Evolutionary conservation across 208 protist species (phyloP), one percentile per base, ranked within the genome.

Genomic region (Trypanosoma congolense): DNA sequence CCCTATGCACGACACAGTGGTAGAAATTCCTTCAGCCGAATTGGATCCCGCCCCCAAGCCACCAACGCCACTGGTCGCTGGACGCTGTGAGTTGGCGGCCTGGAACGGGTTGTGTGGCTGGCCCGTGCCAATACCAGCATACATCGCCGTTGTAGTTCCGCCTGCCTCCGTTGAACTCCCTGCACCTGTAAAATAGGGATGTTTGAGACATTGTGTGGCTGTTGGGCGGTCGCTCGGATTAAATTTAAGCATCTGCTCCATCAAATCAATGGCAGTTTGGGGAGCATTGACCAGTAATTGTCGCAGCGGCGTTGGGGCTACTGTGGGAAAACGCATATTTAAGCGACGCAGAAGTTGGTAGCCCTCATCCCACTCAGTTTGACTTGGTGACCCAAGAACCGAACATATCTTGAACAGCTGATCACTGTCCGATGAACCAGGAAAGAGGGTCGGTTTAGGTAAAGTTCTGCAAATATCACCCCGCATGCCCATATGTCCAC

Each of bases 401-500:
- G 86, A 88, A 64, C 86, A 97, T 47, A 98, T 98, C 75, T 98
- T 98, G 73, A 96, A 98, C 18, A 99, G 65, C 70, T 98, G 81
- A 71, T 99, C 97, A 40, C 75, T 83, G 64, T 98, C 96, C 8
- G 77, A 92, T 4, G 77, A 84, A 25, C 96, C 96, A n/a, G 96
- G 96, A 67, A 99, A 98, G 14, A 99, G 77, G 97, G 95, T 2
- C 91, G 73, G 51, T 94, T 79, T 10, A 92, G 69, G 61, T 88
- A 90, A 5, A 99, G 77, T 75, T 99, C 97, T 12, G 92, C 97
- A 44, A 98, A 95, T 36, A 98, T 95, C 45, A 96, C 95, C 10
- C 93, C 96, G 48, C 93, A 89, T 16, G 92, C 91, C 97, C 97
- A 99, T 41, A 98, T 90, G 64, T 99, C 98, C 68, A 99, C 97